Evolutionary conservation across 805 yeast genomes (phyloP).

Genomic region (Candida argentea): DNA sequence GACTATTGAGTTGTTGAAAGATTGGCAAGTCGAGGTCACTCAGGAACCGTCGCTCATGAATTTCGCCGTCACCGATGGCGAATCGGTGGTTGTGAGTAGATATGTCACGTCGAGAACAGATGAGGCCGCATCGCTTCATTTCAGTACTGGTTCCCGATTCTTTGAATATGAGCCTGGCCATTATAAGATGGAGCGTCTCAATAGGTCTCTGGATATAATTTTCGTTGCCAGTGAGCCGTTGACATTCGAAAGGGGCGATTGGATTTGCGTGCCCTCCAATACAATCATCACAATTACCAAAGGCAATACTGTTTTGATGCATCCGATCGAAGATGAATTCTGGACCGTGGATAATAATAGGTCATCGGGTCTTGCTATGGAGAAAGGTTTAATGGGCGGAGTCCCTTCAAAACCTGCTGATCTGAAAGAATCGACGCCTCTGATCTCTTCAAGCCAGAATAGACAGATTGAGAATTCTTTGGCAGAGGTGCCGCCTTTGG

Average conservation of each 20-base stretch:
- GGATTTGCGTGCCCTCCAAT: constrained; percentile 96
- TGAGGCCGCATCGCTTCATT: constrained; percentile 94
- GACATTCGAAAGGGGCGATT: constrained; percentile 93
- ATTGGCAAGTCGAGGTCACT: constrained; percentile 64
- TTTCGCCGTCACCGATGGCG: constrained; percentile 93
- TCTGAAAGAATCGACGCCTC: background rate
- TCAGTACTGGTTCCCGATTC: constrained; percentile 87
- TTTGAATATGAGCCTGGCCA: constrained; percentile 86
- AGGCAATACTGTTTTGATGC: constrained; percentile 73
- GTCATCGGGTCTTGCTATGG: constrained; percentile 73
- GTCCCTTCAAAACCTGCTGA: constrained; percentile 48
- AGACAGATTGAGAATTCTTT: constrained; percentile 14
- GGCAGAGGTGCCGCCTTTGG: constrained; percentile 24
- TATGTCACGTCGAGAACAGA: constrained; percentile 84
- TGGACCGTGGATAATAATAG: constrained; percentile 68
- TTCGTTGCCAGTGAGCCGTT: constrained; percentile 95
- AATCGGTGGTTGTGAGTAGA: constrained; percentile 73
- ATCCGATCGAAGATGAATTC: constrained; percentile 86
- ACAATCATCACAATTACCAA: constrained; percentile 71
- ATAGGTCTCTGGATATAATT: constrained; percentile 88
- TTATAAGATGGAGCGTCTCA: constrained; percentile 88
- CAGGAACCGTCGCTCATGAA: constrained; percentile 71
- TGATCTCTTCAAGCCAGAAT: background rate
- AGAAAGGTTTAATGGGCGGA: constrained; percentile 89
- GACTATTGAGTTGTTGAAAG: constrained; percentile 66